A percentile compares a stretch with the other conserved stretches of the same genome.
Evolutionary conservation across 768 basidiomycete genomes (phyloP).

Genomic region (Cystofilobasidium bisporidii): DNA sequence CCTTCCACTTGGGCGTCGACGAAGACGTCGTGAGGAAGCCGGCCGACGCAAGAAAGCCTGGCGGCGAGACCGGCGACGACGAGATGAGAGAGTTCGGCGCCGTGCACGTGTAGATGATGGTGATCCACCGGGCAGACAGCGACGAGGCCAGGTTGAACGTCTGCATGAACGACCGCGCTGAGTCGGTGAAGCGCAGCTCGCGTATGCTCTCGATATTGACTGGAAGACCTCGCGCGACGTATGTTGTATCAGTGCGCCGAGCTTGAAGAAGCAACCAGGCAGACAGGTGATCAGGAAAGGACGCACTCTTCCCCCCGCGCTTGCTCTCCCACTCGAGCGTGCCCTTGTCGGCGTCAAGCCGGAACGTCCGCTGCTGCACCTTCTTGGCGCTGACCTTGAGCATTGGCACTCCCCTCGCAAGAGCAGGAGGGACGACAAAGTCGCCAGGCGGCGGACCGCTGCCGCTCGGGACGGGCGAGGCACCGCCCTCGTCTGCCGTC

Average conservation of each 20-base stretch:
- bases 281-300: too few relatives aligned
- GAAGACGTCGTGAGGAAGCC: not conserved
- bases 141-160: slow-evolving; percentile 57
- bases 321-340: slow-evolving; percentile 70
- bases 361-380: slow-evolving; percentile 60
- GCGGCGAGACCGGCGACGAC: not conserved
- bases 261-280: too few relatives aligned
- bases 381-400: slow-evolving; percentile 73
- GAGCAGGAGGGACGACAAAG: not conserved
- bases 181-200: slow-evolving; percentile 66
- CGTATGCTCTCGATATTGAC: slow-evolving; percentile 80
- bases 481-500: not conserved
- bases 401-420: slow-evolving; percentile 48
- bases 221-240: too few relatives aligned
- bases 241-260: too few relatives aligned
- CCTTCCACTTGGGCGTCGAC: slow-evolving; percentile 48
- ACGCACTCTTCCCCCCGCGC: slow-evolving; percentile 56
- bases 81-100: not conserved
- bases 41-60: not conserved
- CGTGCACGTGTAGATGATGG: slow-evolving; percentile 68
- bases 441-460: not conserved
- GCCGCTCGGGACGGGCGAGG: too few relatives aligned
- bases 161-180: slow-evolving; percentile 61
- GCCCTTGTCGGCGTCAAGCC: slow-evolving; percentile 68
- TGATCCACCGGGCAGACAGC: slow-evolving; percentile 67